Evolutionary conservation across 2,329 filamentous ascomycete genomes (phyloP).

Genomic region (Nigrograna mackinnonii): DNA sequence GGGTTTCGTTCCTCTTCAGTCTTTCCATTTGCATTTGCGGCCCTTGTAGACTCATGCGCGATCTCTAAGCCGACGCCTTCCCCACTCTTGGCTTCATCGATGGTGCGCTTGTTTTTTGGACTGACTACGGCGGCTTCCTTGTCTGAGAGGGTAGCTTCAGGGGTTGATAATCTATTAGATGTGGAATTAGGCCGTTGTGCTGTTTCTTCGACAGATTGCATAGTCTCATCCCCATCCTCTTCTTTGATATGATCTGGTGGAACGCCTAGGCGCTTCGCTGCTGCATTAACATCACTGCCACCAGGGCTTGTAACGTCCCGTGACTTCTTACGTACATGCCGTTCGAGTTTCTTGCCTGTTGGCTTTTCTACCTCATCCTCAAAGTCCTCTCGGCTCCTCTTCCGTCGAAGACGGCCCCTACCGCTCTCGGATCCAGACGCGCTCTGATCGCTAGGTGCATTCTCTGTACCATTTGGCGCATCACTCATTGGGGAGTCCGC

Average conservation of each 20-base stretch:
- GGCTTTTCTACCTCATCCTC: conserved; percentile 38
- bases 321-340: conserved; percentile 52
- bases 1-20: conserved; percentile 34
- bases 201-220: conserved; percentile 23
- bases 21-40: conserved; percentile 10
- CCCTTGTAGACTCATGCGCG: conserved; percentile 10
- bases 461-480: conserved; percentile 22
- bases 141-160: conserved; percentile 13
- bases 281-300: conserved; percentile 29
- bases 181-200: conserved; percentile 10
- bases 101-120: conserved; percentile 55
- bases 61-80: conserved; percentile 5
- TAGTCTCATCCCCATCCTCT: conserved; percentile 30
- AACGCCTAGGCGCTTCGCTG: conserved; percentile 36
- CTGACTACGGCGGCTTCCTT: conserved; percentile 34
- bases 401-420: conserved; percentile 44
- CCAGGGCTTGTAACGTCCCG: conserved; percentile 46
- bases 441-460: conserved; percentile 21
- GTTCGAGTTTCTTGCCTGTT: conserved; percentile 37
- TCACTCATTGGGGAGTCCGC: conserved; percentile 26
- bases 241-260: conserved; percentile 33
- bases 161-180: conserved; percentile 8
- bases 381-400: conserved; percentile 51
- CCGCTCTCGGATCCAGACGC: conserved; percentile 40
- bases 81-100: conserved; percentile 31